Evolutionary conservation across 1,139 yeast genomes (phyloP).

Genomic region (Sugiyamaella castrensis): DNA sequence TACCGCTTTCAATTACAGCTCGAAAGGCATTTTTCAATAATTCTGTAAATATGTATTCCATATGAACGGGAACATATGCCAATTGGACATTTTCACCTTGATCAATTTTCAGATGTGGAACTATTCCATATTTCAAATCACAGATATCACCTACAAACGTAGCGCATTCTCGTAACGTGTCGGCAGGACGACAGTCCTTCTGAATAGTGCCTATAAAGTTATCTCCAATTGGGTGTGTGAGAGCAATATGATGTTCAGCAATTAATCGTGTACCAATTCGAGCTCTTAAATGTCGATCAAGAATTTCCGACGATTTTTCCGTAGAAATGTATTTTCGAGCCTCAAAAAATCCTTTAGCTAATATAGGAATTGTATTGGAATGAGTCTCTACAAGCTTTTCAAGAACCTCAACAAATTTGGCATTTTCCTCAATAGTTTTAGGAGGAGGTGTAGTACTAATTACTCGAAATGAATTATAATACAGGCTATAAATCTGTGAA

Average conservation of each 20-base stretch:
- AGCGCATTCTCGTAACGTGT: constrained; percentile 58
- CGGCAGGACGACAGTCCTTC: constrained; percentile 58
- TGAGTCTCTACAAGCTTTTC: constrained; percentile 66
- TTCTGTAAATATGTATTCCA: constrained; percentile 85
- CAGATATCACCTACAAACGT: constrained; percentile 80
- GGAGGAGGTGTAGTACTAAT: constrained; percentile 47
- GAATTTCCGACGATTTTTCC: constrained; percentile 53
- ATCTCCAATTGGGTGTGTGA: constrained; percentile 47
- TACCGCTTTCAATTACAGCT: constrained; percentile 72
- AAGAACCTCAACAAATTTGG: constrained; percentile 50
- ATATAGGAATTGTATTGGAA: constrained; percentile 73
- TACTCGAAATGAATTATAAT: constrained; percentile 66
- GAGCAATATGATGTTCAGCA: constrained; percentile 76
- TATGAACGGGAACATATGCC: constrained; percentile 82
- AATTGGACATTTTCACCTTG: constrained; percentile 49
- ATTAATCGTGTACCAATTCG: constrained; percentile 80
- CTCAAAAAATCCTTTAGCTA: constrained; percentile 82
- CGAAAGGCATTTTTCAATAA: constrained; percentile 82
- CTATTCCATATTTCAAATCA: constrained; percentile 73
- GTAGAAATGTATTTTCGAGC: constrained; percentile 54
- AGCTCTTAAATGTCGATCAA: constrained; percentile 77
- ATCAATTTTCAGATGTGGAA: constrained; percentile 59
- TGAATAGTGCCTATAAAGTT: constrained; percentile 70
- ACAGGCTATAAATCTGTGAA: constrained; percentile 72
- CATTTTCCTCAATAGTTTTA: constrained; percentile 53